Percentiles rank a stretch among this genome's conserved stretches.
Evolutionary conservation across 106 monocot species (phyloP).

Genomic region (Agapanthus africanus): DNA sequence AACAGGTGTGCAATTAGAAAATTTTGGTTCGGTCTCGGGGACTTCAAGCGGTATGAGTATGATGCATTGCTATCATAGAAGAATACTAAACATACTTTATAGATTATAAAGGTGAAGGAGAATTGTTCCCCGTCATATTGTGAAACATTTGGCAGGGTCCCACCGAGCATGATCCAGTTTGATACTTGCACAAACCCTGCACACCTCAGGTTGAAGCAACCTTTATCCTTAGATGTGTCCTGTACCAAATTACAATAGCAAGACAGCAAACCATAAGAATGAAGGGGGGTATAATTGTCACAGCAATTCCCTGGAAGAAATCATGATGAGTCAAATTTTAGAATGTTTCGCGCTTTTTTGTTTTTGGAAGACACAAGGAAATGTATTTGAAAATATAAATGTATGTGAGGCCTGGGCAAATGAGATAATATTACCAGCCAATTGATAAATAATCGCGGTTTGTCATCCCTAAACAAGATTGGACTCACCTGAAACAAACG

Average conservation of each 20-base stretch:
- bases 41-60: too few relatives aligned
- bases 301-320: too few relatives aligned
- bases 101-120: background rate
- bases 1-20: too few relatives aligned
- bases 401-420: background rate
- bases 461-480: background rate
- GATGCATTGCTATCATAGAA: background rate
- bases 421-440: slow-evolving; percentile 2
- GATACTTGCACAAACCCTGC: slow-evolving; percentile 8
- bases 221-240: background rate
- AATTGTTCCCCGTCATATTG: background rate
- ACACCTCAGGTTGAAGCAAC: slow-evolving; percentile 12
- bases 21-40: too few relatives aligned
- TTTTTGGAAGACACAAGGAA: background rate
- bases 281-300: background rate
- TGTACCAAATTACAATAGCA: slow-evolving; percentile 6
- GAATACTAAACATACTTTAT: slow-evolving; percentile 3
- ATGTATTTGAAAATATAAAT: background rate
- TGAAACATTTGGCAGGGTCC: background rate
- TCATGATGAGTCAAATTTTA: background rate
- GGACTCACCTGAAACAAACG: slow-evolving; percentile 7
- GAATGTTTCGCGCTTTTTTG: background rate
- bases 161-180: background rate
- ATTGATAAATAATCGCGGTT: slow-evolving; percentile 5
- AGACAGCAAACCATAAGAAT: background rate